A percentile compares a stretch with the other conserved stretches of the same genome.
These are phyloP conservation scores for Paracoccidioides brasiliensis DNA, from an alignment of 2,329 filamentous ascomycete genomes.

Conservation along the genomic window DNA sequence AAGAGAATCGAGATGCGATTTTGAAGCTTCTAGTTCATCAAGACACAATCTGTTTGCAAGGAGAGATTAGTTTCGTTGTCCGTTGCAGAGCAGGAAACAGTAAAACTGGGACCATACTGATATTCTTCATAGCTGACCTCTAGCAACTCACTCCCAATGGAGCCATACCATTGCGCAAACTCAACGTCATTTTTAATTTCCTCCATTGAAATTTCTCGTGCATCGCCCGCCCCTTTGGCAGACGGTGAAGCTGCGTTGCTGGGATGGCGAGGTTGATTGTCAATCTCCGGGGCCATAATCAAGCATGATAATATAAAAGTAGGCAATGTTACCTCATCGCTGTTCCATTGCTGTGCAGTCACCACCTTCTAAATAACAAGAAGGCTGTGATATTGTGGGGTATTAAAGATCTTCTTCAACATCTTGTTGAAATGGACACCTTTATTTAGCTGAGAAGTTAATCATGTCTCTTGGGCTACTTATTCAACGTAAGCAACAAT, in stretches of 20 bases:
- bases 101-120: conserved; percentile 40
- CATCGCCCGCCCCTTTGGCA: neutral
- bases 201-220: conserved; percentile 14
- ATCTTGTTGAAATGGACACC: neutral
- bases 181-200: conserved; percentile 46
- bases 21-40: conserved; percentile 67
- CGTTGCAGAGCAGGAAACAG: conserved; percentile 17
- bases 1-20: conserved; percentile 67
- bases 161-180: conserved; percentile 46
- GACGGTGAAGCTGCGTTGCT: neutral
- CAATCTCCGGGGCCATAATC: neutral
- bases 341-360: neutral
- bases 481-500: neutral
- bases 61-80: neutral
- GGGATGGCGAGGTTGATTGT: neutral
- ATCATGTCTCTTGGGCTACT: neutral
- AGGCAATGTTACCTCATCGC: neutral
- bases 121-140: conserved; percentile 79
- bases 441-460: neutral
- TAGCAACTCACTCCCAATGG: conserved; percentile 53
- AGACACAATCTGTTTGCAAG: conserved; percentile 50
- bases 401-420: neutral
- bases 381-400: neutral
- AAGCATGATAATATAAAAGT: neutral
- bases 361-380: neutral